Evolutionary conservation across 163 green algal genomes (phyloP).

Genomic region (Scenedesmus sp.): DNA sequence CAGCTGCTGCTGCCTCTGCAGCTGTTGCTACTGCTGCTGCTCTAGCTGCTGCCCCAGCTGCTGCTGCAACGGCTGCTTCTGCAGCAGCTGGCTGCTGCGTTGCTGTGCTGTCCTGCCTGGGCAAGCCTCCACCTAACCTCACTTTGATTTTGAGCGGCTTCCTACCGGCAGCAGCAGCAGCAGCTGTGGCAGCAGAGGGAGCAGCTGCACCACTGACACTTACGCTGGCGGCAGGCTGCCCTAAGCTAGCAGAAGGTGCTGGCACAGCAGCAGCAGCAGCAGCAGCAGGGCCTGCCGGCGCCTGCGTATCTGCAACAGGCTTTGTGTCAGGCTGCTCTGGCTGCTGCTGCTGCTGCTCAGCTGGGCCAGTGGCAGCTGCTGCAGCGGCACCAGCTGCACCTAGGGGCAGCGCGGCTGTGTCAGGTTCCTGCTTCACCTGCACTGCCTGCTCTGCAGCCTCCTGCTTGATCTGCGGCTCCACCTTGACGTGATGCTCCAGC

Average conservation of each 20-base stretch:
- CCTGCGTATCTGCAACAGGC: background rate
- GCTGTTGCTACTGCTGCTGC: background rate
- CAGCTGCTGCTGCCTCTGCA: background rate
- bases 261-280: background rate
- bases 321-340: background rate
- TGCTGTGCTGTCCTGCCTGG: background rate
- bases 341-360: background rate
- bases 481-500: background rate
- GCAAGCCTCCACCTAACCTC: conserved; percentile 4
- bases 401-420: background rate
- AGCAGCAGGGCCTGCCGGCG: background rate
- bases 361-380: background rate
- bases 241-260: conserved; percentile 16
- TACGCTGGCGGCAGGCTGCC: conserved; percentile 9
- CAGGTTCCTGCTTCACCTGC: conserved; percentile 18
- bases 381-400: background rate
- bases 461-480: background rate
- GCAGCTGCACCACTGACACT: background rate
- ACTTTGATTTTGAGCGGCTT: conserved; percentile 38
- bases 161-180: background rate
- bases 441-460: background rate
- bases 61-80: background rate
- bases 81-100: background rate
- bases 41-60: background rate
- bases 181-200: background rate